Percentiles rank a stretch among this genome's conserved stretches.
These are phyloP conservation scores for Logfia minima DNA, from an alignment of 129 eudicot species.

Conservation along the genomic window DNA sequence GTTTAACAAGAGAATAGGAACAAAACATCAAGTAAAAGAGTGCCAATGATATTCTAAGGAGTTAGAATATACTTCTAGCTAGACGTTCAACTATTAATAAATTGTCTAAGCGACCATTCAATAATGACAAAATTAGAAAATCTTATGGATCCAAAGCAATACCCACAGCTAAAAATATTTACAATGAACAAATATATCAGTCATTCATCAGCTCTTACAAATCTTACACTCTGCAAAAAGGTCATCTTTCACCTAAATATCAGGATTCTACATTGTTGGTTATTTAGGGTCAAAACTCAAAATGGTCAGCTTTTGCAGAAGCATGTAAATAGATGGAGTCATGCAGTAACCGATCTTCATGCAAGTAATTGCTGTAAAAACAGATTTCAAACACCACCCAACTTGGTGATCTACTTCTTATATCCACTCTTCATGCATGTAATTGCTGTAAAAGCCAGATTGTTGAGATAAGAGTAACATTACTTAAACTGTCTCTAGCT, in stretches of 20 bases:
- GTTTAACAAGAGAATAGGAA: neutral
- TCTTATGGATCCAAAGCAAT: conserved; percentile 5
- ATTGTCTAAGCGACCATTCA: neutral
- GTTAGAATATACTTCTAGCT: neutral
- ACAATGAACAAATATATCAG: conserved; percentile 1
- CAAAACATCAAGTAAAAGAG: neutral
- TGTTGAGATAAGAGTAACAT: neutral
- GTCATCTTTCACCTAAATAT: neutral
- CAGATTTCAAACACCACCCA: too few relatives aligned
- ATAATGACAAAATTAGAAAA: neutral
- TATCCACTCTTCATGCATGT: neutral
- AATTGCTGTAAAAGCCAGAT: neutral
- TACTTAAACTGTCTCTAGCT: too few relatives aligned
- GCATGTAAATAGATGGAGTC: too few relatives aligned
- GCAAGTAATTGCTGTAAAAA: too few relatives aligned
- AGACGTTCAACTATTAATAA: neutral
- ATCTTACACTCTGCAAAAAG: neutral
- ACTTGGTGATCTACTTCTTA: too few relatives aligned
- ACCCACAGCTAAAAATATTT: neutral
- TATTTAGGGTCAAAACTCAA: too few relatives aligned
- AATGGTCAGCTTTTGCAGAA: too few relatives aligned
- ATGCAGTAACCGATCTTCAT: too few relatives aligned
- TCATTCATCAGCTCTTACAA: neutral
- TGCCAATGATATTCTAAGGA: neutral
- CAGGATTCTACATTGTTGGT: too few relatives aligned